Conservation (phyloP, 2,329 filamentous ascomycete genomes). For the Boeremia lycopersici region DNA sequence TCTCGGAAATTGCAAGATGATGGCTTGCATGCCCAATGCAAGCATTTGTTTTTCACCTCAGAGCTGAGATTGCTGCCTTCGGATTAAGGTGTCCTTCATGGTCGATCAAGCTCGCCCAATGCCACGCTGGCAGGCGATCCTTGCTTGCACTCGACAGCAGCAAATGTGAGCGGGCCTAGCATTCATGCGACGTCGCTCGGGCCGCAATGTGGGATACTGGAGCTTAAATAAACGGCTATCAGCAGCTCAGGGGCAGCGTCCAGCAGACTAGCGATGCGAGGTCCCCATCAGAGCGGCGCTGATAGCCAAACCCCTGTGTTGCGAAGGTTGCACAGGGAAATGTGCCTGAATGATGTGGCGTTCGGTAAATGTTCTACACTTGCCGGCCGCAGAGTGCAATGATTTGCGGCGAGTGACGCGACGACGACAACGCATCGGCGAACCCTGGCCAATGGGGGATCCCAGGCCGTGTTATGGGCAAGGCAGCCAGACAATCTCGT, state of each 20-base stretch:
- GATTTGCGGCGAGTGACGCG: constrained; percentile 32
- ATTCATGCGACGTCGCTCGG: constrained; percentile 11
- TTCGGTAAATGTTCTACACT: constrained; percentile 8
- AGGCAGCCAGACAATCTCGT: constrained; percentile 10
- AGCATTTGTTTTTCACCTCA: neutral
- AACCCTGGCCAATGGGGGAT: constrained; percentile 21
- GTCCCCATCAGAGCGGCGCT: neutral
- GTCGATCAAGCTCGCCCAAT: constrained; percentile 4
- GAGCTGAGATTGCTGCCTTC: neutral
- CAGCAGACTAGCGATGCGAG: neutral
- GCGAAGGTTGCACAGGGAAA: constrained; percentile 8
- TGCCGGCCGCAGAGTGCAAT: constrained; percentile 9
- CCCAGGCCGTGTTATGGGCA: neutral
- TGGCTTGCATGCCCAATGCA: neutral
- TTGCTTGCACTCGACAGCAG: constrained; percentile 12
- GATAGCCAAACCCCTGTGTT: constrained; percentile 2
- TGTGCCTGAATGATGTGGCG: constrained; percentile 17
- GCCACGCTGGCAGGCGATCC: constrained; percentile 19
- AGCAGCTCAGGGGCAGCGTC: constrained; percentile 13
- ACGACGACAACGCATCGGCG: constrained; percentile 32
- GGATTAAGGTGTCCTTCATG: neutral
- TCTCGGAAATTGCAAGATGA: constrained; percentile 14
- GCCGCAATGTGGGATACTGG: constrained; percentile 7
- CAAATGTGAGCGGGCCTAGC: constrained; percentile 13
- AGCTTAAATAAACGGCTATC: constrained; percentile 17